Evolutionary conservation across 2,329 filamentous ascomycete genomes (phyloP).

Genomic region (Calonectria pseudoturangicola): DNA sequence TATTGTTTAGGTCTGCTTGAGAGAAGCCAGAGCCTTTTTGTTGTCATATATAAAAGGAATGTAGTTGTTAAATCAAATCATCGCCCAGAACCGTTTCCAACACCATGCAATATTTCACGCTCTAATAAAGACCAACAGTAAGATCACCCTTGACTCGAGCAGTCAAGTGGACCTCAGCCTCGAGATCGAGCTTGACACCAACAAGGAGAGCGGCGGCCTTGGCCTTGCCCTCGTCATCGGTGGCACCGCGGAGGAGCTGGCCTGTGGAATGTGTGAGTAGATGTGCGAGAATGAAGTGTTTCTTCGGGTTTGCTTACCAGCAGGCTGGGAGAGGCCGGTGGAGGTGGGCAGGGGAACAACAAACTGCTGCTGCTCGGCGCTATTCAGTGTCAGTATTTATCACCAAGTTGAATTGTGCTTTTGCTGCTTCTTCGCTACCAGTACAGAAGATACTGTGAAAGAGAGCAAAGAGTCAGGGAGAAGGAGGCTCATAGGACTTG

Average conservation of each 20-base stretch:
- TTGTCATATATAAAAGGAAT: slow-evolving; percentile 16
- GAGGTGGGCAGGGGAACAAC: slow-evolving; percentile 55
- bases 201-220: slow-evolving; percentile 75
- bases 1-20: slow-evolving; percentile 9
- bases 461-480: background rate
- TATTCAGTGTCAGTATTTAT: slow-evolving; percentile 1
- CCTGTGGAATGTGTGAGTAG: slow-evolving; percentile 57
- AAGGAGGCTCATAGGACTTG: no score
- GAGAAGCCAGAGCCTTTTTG: slow-evolving; percentile 1
- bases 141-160: slow-evolving; percentile 77
- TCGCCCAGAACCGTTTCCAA: background rate
- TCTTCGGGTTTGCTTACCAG: slow-evolving; percentile 47
- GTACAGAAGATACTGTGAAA: background rate
- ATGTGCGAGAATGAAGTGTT: slow-evolving; percentile 21
- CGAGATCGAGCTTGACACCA: slow-evolving; percentile 77
- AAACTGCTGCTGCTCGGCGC: slow-evolving; percentile 41
- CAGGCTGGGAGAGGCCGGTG: slow-evolving; percentile 60
- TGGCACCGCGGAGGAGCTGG: slow-evolving; percentile 73
- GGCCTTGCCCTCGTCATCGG: slow-evolving; percentile 73
- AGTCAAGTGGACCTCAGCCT: slow-evolving; percentile 77
- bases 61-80: slow-evolving; percentile 15
- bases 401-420: background rate
- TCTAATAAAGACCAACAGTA: slow-evolving; percentile 63
- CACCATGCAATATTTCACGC: slow-evolving; percentile 13
- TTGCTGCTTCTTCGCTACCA: background rate